Evolutionary conservation across 2,329 filamentous ascomycete species (phyloP), one percentile per base, ranked within the genome.

Genomic region (Orbilia oligospora): DNA sequence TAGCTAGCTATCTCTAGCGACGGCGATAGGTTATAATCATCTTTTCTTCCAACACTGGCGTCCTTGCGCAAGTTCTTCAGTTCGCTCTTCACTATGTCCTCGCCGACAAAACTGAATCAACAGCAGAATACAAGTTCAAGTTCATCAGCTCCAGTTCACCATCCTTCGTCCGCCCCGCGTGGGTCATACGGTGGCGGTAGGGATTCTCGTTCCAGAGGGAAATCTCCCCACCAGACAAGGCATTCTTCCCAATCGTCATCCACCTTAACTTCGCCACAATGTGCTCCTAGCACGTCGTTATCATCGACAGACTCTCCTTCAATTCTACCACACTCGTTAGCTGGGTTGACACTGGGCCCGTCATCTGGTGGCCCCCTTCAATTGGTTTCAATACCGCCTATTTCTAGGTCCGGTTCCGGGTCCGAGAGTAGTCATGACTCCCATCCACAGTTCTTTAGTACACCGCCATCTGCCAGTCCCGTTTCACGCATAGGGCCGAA

Each of bases 401-500:
- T 78, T 49, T 72, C 75, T 20, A 51, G 53, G 9, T 64, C 75
- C 18, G 68, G 68, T 38, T 72, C 75, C 12, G 61, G 61, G 9
- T 71, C 75, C 24, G 68, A 53, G 5, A 69, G 75, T n/a, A 66
- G 63, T n/a, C 55, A 63, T 58, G 75, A 78, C 27, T 49, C 14
- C 30, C 75, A 78, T 30, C 75, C 75, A 1, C 75, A 78, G 36
- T 78, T 78, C 55, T 78, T 78, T 46, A 78, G 75, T 41, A 78
- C 75, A 16, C 63, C 75, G 12, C 61, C 67, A 8, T 77, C 73
- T 3, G 33, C 51, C n/a, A 78, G 75, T 51, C 75, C 68, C 10
- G 18, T 69, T 4, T 41, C 18, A 10, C 61, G 63, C 20, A n/a
- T 44, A 14, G 61, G 36, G 0, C 38, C 63, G 12, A 67, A 67